Evolutionary conservation across 179 eudicot genomes (phyloP), one percentile per base, ranked within the genome.

Genomic region (Beta macrorhiza): DNA sequence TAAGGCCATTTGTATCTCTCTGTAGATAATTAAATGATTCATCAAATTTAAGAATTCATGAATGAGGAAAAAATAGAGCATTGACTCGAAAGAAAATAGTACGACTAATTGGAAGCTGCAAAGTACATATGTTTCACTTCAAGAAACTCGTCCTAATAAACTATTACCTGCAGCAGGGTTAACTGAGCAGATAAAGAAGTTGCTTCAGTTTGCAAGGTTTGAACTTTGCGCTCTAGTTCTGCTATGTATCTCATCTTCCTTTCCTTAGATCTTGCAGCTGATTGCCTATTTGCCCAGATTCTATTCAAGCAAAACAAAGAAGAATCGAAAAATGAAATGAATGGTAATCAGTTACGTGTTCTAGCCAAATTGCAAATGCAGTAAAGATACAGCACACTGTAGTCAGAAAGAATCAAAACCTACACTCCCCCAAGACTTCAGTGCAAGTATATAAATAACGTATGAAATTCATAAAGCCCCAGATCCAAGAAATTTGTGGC

Each of bases 211-310:
- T 95, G 98, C 86, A 95, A 82, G 12, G 97, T 86, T 76, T 93
- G 97, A 53, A 95, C 90, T 82, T 91, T 95, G 85, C 97, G 90
- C 86, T 95, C 98, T 81, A 95, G 92, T 87, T 95, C 98, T 74
- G 93, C 88, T 81, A 93, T 93, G 84, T 95, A 93, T 81, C 97
- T 87, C 97, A 93, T 95, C 87, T 95, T 93, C 89, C 98, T 91
- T 89, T 95, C 98, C 84, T 95, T 95, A 13, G 97, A 95, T 86
- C 97, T 91, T 78, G 94, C 97, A 79, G 98, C 98, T 74, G 97
- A 94, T 84, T 94, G 98, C 89, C 97, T 89, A 83, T 94, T 94
- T 10, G 98, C 98, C 98, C 98, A 94, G 68, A 93, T 90, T 89
- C 98, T 94, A 81, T 59, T 65, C 68, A 73, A 75, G 71, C 42